These are phyloP conservation scores for Ustilago loliicola DNA, from an alignment of 1,284 basidiomycete species.

Conservation along the genomic window DNA sequence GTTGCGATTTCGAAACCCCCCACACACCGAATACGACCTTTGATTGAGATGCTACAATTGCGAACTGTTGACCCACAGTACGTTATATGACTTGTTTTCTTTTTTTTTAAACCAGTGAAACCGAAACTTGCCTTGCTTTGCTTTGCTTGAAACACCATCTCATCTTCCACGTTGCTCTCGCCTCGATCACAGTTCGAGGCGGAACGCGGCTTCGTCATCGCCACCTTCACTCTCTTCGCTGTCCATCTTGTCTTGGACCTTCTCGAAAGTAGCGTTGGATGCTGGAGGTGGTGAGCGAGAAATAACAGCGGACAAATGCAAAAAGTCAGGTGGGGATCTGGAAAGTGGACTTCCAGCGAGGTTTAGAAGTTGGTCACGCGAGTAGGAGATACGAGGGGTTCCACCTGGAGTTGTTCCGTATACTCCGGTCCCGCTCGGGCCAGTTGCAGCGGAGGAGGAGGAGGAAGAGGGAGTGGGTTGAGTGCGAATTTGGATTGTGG, in stretches of 20 bases:
- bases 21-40: too few relatives aligned
- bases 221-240: not conserved
- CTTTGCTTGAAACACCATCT: too few relatives aligned
- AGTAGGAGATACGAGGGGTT: slow-evolving; percentile 56
- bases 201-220: slow-evolving; percentile 14
- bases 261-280: too few relatives aligned
- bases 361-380: slow-evolving; percentile 56
- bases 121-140: too few relatives aligned
- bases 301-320: slow-evolving; percentile 3
- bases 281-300: not conserved
- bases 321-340: slow-evolving; percentile 25
- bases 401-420: slow-evolving; percentile 58
- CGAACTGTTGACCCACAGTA: too few relatives aligned
- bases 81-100: too few relatives aligned
- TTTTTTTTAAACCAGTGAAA: not conserved
- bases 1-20: too few relatives aligned
- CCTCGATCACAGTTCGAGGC: slow-evolving; percentile 20
- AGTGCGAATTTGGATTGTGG: slow-evolving; percentile 24
- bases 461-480: not conserved
- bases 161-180: slow-evolving; percentile 1
- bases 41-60: too few relatives aligned
- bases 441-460: not conserved
- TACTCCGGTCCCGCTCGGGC: slow-evolving; percentile 14
- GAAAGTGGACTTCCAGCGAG: slow-evolving; percentile 54
- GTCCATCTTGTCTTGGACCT: not conserved